These are phyloP conservation scores for Chondrostereum purpureum DNA, from an alignment of 1,284 basidiomycete genomes.

Conservation along the genomic window DNA sequence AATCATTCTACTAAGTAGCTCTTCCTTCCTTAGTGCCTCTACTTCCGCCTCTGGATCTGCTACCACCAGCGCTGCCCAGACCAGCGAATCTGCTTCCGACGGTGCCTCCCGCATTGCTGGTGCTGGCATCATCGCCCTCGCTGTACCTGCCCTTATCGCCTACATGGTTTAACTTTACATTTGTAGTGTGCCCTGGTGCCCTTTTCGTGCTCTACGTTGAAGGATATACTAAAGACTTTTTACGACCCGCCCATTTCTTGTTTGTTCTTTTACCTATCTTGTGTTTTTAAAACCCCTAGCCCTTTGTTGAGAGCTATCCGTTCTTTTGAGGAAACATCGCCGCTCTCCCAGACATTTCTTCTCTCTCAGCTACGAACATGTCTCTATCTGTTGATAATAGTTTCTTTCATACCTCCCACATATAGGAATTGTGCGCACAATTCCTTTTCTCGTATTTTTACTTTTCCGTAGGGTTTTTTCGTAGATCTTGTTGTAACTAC, in stretches of 20 bases:
- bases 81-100: slow-evolving; percentile 18
- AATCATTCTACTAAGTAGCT: slow-evolving; percentile 8
- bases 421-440: no score
- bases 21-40: slow-evolving; percentile 12
- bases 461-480: not conserved
- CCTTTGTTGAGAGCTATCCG: not conserved
- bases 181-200: no score
- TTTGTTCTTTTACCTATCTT: not conserved
- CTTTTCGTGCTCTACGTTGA: no score
- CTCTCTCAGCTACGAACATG: no score
- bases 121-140: slow-evolving; percentile 35
- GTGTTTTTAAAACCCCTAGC: not conserved
- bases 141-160: slow-evolving; percentile 42
- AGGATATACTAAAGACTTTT: no score
- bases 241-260: not conserved
- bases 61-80: slow-evolving; percentile 13
- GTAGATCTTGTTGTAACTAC: not conserved
- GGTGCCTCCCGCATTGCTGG: slow-evolving; percentile 27
- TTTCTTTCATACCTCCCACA: not conserved
- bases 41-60: slow-evolving; percentile 11
- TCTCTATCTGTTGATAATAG: not conserved
- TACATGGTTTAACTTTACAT: slow-evolving; percentile 33
- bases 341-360: not conserved
- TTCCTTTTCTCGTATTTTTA: no score
- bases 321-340: not conserved